A percentile compares a stretch with the other conserved stretches of the same genome.
Evolutionary conservation across 352 stramenopile genomes (phyloP).

Genomic region (Globisporangium heterothallicum): DNA sequence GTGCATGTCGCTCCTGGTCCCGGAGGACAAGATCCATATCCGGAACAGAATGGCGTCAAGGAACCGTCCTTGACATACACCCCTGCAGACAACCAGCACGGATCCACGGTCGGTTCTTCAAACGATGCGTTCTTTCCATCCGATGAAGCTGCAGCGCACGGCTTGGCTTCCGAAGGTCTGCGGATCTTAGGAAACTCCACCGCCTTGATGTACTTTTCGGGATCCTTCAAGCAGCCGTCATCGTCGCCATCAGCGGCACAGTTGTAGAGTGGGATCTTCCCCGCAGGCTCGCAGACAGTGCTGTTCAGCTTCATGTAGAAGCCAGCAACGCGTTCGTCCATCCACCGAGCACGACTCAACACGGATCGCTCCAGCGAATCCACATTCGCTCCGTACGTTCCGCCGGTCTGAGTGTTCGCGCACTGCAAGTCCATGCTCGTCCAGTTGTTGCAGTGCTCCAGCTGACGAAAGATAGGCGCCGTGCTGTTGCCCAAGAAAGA

Average conservation of each 20-base stretch:
- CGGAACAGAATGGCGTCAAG: conserved; percentile 68
- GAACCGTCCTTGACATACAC: conserved; percentile 41
- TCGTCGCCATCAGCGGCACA: conserved; percentile 18
- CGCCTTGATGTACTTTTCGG: conserved; percentile 19
- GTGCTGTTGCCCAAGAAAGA: conserved; percentile 33
- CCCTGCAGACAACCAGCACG: conserved; percentile 70
- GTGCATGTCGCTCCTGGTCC: conserved; percentile 63
- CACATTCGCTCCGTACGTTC: conserved; percentile 36
- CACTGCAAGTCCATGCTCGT: conserved; percentile 50
- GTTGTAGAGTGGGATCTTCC: conserved; percentile 19
- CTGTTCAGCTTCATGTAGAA: conserved; percentile 16
- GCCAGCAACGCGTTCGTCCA: conserved; percentile 21
- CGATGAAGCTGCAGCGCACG: background rate
- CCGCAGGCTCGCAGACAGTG: conserved; percentile 8
- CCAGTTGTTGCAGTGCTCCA: conserved; percentile 40
- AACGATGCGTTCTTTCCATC: conserved; percentile 3
- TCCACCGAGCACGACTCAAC: conserved; percentile 41
- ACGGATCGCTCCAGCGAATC: conserved; percentile 25
- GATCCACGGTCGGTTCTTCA: conserved; percentile 55
- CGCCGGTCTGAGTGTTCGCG: conserved; percentile 35
- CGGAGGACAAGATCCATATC: conserved; percentile 54
- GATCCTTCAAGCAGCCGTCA: conserved; percentile 14
- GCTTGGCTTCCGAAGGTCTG: background rate
- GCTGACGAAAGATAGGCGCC: conserved; percentile 37
- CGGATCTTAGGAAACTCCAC: conserved; percentile 16